Base-by-base conservation (phyloP, 2,329 filamentous ascomycete genomes). In the Saccharata proteae region DNA sequence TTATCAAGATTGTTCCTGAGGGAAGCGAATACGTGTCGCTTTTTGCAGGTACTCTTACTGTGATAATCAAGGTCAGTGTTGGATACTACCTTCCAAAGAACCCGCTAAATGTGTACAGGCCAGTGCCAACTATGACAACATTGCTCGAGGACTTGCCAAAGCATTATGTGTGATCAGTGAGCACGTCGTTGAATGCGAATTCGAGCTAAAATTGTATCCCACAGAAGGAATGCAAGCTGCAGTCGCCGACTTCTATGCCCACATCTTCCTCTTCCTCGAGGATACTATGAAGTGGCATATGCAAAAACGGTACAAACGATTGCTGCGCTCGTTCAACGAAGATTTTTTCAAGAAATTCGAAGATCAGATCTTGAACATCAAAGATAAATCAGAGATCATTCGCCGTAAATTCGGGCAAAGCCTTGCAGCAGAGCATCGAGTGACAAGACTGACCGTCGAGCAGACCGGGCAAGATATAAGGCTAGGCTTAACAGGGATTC, bases 181-280 rank as follows among this genome's bases (percentile, higher is more conserved):
- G 15, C 25, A 43, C 24, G 35, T 47, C 15, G 34, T 26, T 21
- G 33, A 32, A 3, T 43, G 42, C 32, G 32, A 38, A 18, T 34
- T 32, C 9, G 43, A 45, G 26, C 16, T 38, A 15, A 10, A 21
- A 10, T 32, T 48, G 16, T 41, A 39, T 27, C 22, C 24, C 8
- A 45, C 45, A 1, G 32, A 39, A 28, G 24, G 23, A n/a, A 42
- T 46, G 24, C 37, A 35, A 21, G 24, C 34, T 6, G 24, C 31
- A 5, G 39, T 45, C 7, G 36, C 37, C 9, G 38, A 40, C 3
- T 30, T 47, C 5, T 47, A 47, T 31, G 40, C 40, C 2, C 41
- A 45, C 22, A 38, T 47, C 15, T 46, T 47, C 29, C 32, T 43
- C 8, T 47, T 46, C 22, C 30, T 45, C 6, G 29, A 36, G 15